These are phyloP conservation scores for Rhodotorula sphaerocarpa DNA, from an alignment of 768 basidiomycete species.

Conservation along the genomic window DNA sequence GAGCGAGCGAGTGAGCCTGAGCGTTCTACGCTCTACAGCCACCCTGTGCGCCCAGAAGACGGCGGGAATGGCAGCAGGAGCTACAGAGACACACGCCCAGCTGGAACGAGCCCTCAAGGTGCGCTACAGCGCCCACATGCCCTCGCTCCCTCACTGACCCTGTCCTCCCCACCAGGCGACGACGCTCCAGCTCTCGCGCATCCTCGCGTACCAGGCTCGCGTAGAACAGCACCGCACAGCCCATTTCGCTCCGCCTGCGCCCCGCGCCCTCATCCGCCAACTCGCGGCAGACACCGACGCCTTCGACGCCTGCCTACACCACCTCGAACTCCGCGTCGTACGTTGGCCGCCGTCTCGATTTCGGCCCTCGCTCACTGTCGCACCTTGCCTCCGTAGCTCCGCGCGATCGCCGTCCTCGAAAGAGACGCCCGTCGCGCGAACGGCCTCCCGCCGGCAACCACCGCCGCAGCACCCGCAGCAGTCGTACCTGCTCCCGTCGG, in stretches of 20 bases:
- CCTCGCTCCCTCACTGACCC: background rate
- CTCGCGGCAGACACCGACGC: background rate
- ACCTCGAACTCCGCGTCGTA: slow-evolving; percentile 4
- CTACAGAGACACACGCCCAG: background rate
- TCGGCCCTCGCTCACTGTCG: too few species aligned
- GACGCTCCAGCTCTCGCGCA: slow-evolving; percentile 9
- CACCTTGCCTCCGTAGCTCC: slow-evolving; percentile 7
- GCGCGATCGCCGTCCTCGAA: slow-evolving; percentile 20
- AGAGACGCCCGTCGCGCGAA: slow-evolving; percentile 10
- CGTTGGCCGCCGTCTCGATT: too few species aligned
- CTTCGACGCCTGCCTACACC: slow-evolving; percentile 6
- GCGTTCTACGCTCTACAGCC: too few species aligned
- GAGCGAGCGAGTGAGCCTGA: background rate
- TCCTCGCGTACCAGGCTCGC: slow-evolving; percentile 18
- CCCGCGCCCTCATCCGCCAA: background rate
- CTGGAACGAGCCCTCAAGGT: slow-evolving; percentile 21
- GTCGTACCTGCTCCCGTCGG: background rate
- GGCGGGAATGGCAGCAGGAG: too few species aligned
- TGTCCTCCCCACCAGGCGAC: slow-evolving; percentile 2
- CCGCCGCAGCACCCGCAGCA: background rate
- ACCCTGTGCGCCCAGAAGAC: too few species aligned
- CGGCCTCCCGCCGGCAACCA: background rate
- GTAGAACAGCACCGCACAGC: slow-evolving; percentile 5
- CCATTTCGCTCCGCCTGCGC: background rate
- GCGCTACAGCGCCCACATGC: background rate